phyloP scores from a whole-genome alignment of 2,329 filamentous ascomycete species.

The Malbranchea zuffiana region DNA sequence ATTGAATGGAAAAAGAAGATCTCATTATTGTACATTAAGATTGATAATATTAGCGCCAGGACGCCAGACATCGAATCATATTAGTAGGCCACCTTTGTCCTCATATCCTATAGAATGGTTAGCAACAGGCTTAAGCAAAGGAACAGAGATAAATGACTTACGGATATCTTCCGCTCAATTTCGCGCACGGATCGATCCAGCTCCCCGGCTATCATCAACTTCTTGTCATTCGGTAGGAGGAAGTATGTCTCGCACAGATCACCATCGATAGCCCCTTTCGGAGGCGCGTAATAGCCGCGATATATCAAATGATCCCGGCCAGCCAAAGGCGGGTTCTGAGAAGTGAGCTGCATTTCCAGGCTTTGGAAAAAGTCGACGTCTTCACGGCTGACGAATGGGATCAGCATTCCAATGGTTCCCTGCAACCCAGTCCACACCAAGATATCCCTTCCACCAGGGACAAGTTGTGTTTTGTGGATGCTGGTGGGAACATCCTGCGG shows the following conservation, averaged over 20 bases:
- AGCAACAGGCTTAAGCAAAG: neutral
- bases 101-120: conserved; percentile 40
- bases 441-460: conserved; percentile 83
- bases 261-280: conserved; percentile 93
- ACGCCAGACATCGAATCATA: conserved; percentile 15
- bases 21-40: too few species aligned
- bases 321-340: conserved; percentile 75
- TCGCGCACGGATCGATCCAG: conserved; percentile 81
- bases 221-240: conserved; percentile 73
- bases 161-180: conserved; percentile 90
- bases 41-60: too few species aligned
- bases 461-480: conserved; percentile 77
- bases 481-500: conserved; percentile 85
- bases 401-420: conserved; percentile 83
- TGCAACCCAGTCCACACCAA: conserved; percentile 90
- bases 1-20: neutral
- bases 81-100: conserved; percentile 47
- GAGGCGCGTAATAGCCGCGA: conserved; percentile 86
- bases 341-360: conserved; percentile 76
- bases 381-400: conserved; percentile 83
- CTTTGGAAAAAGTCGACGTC: conserved; percentile 97
- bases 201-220: conserved; percentile 89
- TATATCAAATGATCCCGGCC: conserved; percentile 95
- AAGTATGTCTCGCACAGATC: conserved; percentile 91
- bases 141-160: conserved; percentile 25